Evolutionary conservation across 2,329 filamentous ascomycete species (phyloP).

Genomic region (Xylaria sp.): DNA sequence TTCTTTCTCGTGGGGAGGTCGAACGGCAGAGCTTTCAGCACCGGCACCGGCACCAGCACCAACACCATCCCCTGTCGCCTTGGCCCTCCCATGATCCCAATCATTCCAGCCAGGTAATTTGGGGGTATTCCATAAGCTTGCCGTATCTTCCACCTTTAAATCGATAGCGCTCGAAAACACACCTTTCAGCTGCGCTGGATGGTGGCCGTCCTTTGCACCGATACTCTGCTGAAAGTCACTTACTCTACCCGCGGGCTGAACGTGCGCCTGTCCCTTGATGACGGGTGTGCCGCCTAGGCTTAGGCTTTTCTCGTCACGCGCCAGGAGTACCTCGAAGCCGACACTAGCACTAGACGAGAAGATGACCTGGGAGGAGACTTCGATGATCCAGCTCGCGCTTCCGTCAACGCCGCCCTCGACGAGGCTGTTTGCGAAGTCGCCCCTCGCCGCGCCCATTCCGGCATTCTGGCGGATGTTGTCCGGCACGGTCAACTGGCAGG

Average conservation of each 20-base stretch:
- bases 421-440: conserved; percentile 59
- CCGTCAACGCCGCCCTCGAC: conserved; percentile 66
- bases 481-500: conserved; percentile 81
- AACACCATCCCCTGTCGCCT: conserved; percentile 42
- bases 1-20: conserved; percentile 38
- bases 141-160: conserved; percentile 87
- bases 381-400: conserved; percentile 78
- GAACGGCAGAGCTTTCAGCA: conserved; percentile 39
- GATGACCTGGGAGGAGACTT: conserved; percentile 91
- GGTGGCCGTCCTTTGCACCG: conserved; percentile 66
- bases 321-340: conserved; percentile 86
- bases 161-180: conserved; percentile 85
- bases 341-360: conserved; percentile 92
- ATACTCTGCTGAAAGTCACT: conserved; percentile 78
- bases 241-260: conserved; percentile 75
- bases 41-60: conserved; percentile 27
- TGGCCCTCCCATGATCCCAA: conserved; percentile 48
- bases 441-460: conserved; percentile 56
- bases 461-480: conserved; percentile 78
- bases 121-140: conserved; percentile 92
- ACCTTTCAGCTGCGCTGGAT: conserved; percentile 74
- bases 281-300: conserved; percentile 67
- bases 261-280: conserved; percentile 58
- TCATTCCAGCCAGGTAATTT: conserved; percentile 75
- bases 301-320: conserved; percentile 85